phyloP scores from a whole-genome alignment of 129 eudicot species.

The Pittosporum tobira region DNA sequence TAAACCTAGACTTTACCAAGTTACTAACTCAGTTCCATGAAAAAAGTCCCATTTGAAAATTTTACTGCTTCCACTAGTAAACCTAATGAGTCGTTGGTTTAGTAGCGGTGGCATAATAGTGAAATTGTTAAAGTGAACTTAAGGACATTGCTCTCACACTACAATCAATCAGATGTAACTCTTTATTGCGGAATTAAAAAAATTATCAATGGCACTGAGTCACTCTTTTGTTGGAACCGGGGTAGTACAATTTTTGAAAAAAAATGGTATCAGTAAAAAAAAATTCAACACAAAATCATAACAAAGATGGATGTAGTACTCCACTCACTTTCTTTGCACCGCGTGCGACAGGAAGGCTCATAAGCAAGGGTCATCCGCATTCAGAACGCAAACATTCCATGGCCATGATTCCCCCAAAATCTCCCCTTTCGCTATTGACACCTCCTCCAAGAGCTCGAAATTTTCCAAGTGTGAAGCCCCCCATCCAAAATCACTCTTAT shows the following conservation, averaged over 20 bases:
- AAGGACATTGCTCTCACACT: no score
- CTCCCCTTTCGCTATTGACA: conserved; percentile 11
- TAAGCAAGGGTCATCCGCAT: conserved; percentile 11
- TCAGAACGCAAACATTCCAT: conserved; percentile 11
- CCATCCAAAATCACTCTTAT: conserved; percentile 10
- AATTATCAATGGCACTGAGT: no score
- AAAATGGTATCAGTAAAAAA: not conserved
- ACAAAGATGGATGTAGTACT: not conserved
- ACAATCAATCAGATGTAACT: no score
- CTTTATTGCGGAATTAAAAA: no score
- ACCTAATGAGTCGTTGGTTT: no score
- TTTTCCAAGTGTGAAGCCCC: conserved; percentile 13
- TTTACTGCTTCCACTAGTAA: no score
- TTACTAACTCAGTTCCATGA: no score
- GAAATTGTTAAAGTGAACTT: no score
- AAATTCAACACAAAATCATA: not conserved
- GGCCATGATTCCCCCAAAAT: conserved; percentile 10
- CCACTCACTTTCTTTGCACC: conserved; percentile 10
- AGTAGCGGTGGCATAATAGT: no score
- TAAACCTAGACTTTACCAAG: no score
- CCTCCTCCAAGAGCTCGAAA: conserved; percentile 11
- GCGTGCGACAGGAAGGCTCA: conserved; percentile 6
- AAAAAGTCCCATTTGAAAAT: no score
- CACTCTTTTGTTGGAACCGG: no score
- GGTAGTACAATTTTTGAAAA: not conserved